Base-by-base conservation (phyloP, 2,329 filamentous ascomycete genomes). In the Neophaeococcomyces aloes region DNA sequence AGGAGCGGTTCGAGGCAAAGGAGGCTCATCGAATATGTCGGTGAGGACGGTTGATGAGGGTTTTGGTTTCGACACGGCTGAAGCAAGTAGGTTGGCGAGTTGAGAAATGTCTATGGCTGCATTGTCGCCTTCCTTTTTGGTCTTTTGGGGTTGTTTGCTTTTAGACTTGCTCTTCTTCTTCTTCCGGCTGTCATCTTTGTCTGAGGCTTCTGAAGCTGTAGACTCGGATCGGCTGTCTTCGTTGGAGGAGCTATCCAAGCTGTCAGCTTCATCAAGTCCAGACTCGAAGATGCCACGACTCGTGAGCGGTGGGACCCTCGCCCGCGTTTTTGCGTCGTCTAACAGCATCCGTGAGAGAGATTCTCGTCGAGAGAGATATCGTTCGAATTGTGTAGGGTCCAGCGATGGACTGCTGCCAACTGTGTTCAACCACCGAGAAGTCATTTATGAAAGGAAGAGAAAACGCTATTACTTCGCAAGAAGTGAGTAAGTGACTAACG, bases 161-260 rank as follows among this genome's bases (percentile, higher is more conserved):
- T 50, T 38, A 13, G 44, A 39, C 30, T 50, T 47, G 11, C 53
- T 47, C 30, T 49, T 47, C 29, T 38, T 42, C 19, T 36, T 43
- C 32, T 48, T 48, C 19, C 18, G 19, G 29, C 34, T 47, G 10
- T 39, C 42, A 29, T 48, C 50, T 31, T 52, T 45, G 34, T 45
- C 47, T 23, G 47, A 45, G 8, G 37, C 32, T 2, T 45, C 47
- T 23, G 47, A 45, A 10, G 37, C 32, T 2, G 43, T 41, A 11
- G 46, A 34, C 31, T 45, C 43, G 17, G 41, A 38, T 29, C 45
- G 45, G 29, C 35, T 41, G 27, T 50, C 48, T 13, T 25, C 42
- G n/a, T 45, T 45, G 3, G 45, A 50, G 11, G 31, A 6, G 30
- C 14, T 31, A 3, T n/a, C 15, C 5, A 30, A 42, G 11, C n/a